Evolutionary conservation across 345 rosid genomes (phyloP).

Genomic region (Mercurialis annua): DNA sequence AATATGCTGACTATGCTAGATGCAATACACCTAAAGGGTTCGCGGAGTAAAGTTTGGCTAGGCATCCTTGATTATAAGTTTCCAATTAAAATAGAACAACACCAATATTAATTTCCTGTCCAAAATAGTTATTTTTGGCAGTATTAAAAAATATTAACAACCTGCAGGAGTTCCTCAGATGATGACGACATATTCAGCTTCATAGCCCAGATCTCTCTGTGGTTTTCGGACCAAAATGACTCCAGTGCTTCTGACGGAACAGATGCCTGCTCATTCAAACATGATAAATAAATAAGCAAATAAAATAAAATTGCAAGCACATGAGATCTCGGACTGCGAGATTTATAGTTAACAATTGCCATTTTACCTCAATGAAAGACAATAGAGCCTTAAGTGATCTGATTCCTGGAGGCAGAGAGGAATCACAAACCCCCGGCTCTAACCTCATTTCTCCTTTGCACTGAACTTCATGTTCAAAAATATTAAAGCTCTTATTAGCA

Average conservation of each 20-base stretch:
- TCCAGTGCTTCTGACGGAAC: constrained; percentile 79
- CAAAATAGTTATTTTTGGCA: neutral
- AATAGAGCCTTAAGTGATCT: constrained; percentile 64
- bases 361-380: constrained; percentile 68
- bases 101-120: neutral
- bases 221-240: constrained; percentile 62
- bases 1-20: neutral
- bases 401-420: constrained; percentile 70
- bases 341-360: neutral
- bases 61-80: constrained; percentile 1
- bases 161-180: constrained; percentile 73
- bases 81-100: neutral
- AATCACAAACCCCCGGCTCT: constrained; percentile 27
- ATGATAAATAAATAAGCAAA: neutral
- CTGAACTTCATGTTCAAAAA: constrained; percentile 38
- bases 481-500: constrained; percentile 26
- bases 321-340: neutral
- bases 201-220: constrained; percentile 52
- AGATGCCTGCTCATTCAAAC: constrained; percentile 47
- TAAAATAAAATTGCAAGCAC: neutral
- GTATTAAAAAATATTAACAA: constrained; percentile 17
- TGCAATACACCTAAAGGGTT: neutral
- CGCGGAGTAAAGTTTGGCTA: neutral
- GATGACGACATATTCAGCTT: constrained; percentile 60
- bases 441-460: constrained; percentile 45